A percentile compares a stretch with the other conserved stretches of the same genome.
Conservation (phyloP, 306 rosid species). For the Datisca glomerata region DNA sequence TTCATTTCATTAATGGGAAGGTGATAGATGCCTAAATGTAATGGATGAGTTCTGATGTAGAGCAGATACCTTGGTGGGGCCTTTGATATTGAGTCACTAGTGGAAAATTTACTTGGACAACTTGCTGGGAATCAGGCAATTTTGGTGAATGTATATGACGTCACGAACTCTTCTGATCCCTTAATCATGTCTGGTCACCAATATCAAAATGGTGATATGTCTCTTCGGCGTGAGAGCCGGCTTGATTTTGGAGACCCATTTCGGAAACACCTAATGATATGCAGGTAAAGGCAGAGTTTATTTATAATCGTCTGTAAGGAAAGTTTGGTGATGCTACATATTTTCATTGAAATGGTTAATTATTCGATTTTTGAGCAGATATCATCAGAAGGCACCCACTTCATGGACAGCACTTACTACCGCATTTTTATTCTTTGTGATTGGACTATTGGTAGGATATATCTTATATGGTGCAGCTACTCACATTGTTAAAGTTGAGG, state of each 20-base stretch:
- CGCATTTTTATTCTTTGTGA: slow-evolving; percentile 58
- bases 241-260: slow-evolving; percentile 97
- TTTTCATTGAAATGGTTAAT: not conserved
- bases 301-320: no score
- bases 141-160: slow-evolving; percentile 79
- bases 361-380: slow-evolving; percentile 39
- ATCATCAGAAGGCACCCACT: slow-evolving; percentile 80
- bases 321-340: not conserved
- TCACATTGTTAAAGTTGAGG: slow-evolving; percentile 90
- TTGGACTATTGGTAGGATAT: slow-evolving; percentile 71
- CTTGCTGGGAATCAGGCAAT: slow-evolving; percentile 91
- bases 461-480: slow-evolving; percentile 88
- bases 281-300: slow-evolving; percentile 55
- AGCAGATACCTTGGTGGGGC: slow-evolving; percentile 92
- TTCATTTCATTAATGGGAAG: slow-evolving; percentile 3
- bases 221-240: slow-evolving; percentile 66
- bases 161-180: slow-evolving; percentile 66
- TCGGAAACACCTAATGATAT: slow-evolving; percentile 86
- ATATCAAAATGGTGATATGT: slow-evolving; percentile 65
- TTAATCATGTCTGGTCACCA: slow-evolving; percentile 86
- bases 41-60: slow-evolving; percentile 15
- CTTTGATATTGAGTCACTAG: slow-evolving; percentile 94
- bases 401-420: slow-evolving; percentile 66
- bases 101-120: slow-evolving; percentile 97
- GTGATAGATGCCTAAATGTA: slow-evolving; percentile 13